Evolutionary conservation across 495 filamentous ascomycete genomes (phyloP).

Genomic region (Filosporella fistucella): DNA sequence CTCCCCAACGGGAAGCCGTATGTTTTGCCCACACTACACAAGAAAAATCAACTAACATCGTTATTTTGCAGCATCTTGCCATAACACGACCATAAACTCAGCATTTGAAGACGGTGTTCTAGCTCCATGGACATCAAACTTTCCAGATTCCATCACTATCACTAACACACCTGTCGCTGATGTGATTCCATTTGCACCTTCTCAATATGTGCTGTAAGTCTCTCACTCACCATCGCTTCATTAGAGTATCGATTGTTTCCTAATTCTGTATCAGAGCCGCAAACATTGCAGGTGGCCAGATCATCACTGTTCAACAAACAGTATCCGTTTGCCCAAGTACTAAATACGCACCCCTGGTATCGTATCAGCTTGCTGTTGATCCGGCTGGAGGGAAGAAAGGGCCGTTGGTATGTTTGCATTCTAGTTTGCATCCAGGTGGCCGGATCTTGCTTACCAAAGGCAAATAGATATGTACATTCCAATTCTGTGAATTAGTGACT

Average conservation of each 20-base stretch:
- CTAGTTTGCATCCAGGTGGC: too few species aligned
- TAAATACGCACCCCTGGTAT: background rate
- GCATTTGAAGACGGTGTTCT: constrained; percentile 2
- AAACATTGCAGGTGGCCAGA: background rate
- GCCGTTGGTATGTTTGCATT: too few species aligned
- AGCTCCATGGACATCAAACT: background rate
- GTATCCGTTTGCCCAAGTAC: background rate
- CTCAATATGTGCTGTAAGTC: constrained; percentile 3
- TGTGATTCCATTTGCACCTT: background rate
- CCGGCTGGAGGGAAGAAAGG: background rate
- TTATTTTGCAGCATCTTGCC: background rate
- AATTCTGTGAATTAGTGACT: background rate
- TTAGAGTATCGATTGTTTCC: too few species aligned
- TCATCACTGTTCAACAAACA: background rate
- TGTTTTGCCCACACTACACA: background rate
- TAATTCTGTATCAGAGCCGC: background rate
- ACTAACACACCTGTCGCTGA: background rate
- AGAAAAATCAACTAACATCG: background rate
- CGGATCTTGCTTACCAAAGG: too few species aligned
- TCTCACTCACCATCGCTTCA: background rate
- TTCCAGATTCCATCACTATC: background rate
- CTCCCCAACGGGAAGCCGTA: background rate
- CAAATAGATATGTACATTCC: background rate
- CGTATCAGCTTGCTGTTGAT: constrained; percentile 3
- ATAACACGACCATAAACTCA: too few species aligned